A percentile compares a stretch with the other conserved stretches of the same genome.
Evolutionary conservation across 2,329 filamentous ascomycete genomes (phyloP).

Genomic region (Pyrenophora seminiperda): DNA sequence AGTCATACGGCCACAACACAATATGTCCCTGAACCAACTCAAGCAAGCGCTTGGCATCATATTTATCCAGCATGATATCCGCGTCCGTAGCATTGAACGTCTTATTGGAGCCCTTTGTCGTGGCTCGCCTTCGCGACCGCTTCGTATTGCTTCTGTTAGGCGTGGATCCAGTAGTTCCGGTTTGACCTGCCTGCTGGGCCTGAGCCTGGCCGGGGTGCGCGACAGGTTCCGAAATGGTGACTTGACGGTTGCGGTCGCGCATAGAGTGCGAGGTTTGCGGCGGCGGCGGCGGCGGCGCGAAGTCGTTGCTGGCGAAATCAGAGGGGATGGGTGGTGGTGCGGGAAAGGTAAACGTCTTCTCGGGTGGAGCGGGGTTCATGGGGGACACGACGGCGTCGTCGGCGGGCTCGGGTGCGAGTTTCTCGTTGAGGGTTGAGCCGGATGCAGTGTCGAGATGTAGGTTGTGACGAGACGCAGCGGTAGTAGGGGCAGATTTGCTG

Average conservation of each 20-base stretch:
- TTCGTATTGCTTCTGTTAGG: conserved; percentile 26
- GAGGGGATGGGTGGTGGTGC: conserved; percentile 43
- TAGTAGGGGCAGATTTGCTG: conserved; percentile 12
- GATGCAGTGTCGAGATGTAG: conserved; percentile 30
- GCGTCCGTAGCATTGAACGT: conserved; percentile 72
- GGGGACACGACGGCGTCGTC: conserved; percentile 41
- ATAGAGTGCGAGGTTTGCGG: conserved; percentile 13
- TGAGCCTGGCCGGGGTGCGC: background rate
- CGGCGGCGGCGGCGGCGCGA: no score
- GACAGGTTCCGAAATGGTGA: conserved; percentile 37
- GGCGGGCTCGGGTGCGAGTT: conserved; percentile 30
- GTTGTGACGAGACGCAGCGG: background rate
- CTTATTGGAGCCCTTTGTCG: conserved; percentile 70
- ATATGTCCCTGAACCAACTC: conserved; percentile 84
- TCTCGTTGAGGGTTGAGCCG: conserved; percentile 40
- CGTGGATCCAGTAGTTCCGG: conserved; percentile 1
- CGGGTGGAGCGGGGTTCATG: conserved; percentile 28
- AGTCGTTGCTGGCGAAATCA: conserved; percentile 10
- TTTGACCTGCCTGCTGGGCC: background rate
- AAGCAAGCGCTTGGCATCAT: conserved; percentile 81
- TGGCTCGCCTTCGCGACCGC: conserved; percentile 66
- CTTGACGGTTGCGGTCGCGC: conserved; percentile 36
- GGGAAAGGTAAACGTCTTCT: conserved; percentile 39
- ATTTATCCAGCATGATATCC: conserved; percentile 65
- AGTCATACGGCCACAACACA: conserved; percentile 94